Evolutionary conservation across 768 basidiomycete species (phyloP), one percentile per base, ranked within the genome.

Genomic region (Auriculariales sp.): DNA sequence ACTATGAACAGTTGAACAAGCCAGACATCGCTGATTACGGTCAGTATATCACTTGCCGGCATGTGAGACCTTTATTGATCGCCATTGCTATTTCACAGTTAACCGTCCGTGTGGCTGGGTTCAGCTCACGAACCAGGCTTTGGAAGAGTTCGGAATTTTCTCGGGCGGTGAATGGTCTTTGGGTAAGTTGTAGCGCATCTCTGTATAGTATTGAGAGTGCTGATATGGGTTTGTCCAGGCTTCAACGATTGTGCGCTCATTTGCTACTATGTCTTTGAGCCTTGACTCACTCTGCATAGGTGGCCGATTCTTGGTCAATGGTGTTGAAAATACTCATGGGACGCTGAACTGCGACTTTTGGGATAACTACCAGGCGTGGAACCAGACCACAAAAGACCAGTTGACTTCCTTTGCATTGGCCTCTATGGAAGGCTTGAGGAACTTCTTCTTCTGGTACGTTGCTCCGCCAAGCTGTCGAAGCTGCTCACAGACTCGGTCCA

Each of bases 131-230:
- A 44, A 44, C 15, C 12, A 12, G 22, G 27, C 22, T 24, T 6
- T 63, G 57, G 52, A 52, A 22, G 60, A 64, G 6, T 86, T 88
- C 57, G 90, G 90, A 9, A 64, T 90, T 31, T 78, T 78, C 14
- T 58, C 81, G 22, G 78, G 78, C 0, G 90, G 86, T 34, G 90
- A 93, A 63, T 90, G 81, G 63, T 76, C 81, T 48, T 71, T 71
- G 2, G 81, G n/a, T n/a, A n/a, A n/a, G n/a, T n/a, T n/a, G n/a
- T n/a, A n/a, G n/a, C n/a, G n/a, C n/a, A n/a, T n/a, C n/a, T n/a
- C n/a, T n/a, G n/a, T n/a, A n/a, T n/a, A n/a, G n/a, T n/a, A n/a
- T n/a, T n/a, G n/a, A n/a, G n/a, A n/a, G n/a, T n/a, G n/a, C n/a
- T n/a, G n/a, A n/a, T n/a, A n/a, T n/a, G n/a, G n/a, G n/a, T n/a